Evolutionary conservation across 1,284 basidiomycete species (phyloP), one percentile per base, ranked within the genome.

Genomic region (Coniophora puteana): DNA sequence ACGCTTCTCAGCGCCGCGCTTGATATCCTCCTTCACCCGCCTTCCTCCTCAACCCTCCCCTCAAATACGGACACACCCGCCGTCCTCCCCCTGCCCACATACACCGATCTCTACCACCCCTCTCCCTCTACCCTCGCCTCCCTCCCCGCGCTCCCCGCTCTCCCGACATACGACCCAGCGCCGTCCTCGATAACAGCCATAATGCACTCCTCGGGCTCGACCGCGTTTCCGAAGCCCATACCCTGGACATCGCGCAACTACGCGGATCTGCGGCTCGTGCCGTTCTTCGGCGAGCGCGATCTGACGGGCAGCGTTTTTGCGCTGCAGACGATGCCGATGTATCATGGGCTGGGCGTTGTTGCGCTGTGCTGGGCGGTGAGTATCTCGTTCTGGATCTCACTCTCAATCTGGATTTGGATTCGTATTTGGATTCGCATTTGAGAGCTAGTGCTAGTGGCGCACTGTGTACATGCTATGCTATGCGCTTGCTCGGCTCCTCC

Each of bases 181-280:
- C n/a, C n/a, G n/a, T n/a, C n/a, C n/a, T n/a, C n/a, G n/a, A n/a
- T n/a, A n/a, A n/a, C n/a, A n/a, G n/a, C n/a, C n/a, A 22, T 14
- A 23, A 11, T 37, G 6, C 8, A 14, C 21, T 5, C 21, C 17
- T 35, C 26, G 52, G 52, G 52, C 1, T 54, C 52, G 5, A 56
- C 54, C 4, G 40, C 47, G 1, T 55, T 51, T 24, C 53, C 52
- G 4, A 53, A 56, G 38, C 47, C 50, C 2, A 54, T 55, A 10
- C 31, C 39, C n/a, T 52, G 46, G 49, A 46, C n/a, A n/a, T n/a
- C n/a, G n/a, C n/a, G 39, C 4, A 46, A 52, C 20, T 37, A 43
- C n/a, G 40, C 47, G 7, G 40, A 43, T 2, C 39, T 55, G 8
- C 13, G 44, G 47, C n/a, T 32, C 6, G 20, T 5, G 27, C 26